A percentile compares a stretch with the other conserved stretches of the same genome.
Conservation (phyloP, 179 eudicot species). For the Silene noctiflora region DNA sequence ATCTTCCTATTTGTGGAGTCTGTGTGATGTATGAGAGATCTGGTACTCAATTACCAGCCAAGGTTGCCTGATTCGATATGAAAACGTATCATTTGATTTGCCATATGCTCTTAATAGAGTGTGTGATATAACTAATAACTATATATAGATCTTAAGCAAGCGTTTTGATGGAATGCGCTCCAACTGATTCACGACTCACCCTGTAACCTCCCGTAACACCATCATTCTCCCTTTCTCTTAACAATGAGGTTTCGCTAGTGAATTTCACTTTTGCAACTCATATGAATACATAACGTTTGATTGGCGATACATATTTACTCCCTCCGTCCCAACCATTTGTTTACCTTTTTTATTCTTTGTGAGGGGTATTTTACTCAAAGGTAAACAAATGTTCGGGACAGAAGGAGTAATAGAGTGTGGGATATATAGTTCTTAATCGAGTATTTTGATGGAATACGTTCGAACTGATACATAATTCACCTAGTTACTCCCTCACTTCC, state of each 20-base stretch:
- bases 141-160: too few relatives aligned
- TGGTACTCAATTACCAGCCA: background rate
- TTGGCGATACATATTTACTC: too few relatives aligned
- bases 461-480: background rate
- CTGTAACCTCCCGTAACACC: background rate
- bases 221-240: background rate
- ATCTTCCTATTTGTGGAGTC: background rate
- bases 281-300: background rate
- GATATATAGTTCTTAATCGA: too few relatives aligned
- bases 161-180: too few relatives aligned
- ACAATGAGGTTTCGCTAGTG: slow-evolving; percentile 8
- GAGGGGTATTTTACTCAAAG: too few relatives aligned
- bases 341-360: too few relatives aligned
- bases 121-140: too few relatives aligned
- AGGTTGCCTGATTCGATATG: background rate
- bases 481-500: background rate
- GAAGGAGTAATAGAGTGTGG: background rate
- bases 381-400: too few relatives aligned
- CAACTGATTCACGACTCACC: background rate
- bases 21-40: background rate
- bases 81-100: background rate
- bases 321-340: too few relatives aligned
- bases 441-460: too few relatives aligned
- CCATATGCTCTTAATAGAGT: too few relatives aligned
- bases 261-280: too few relatives aligned